Conservation (phyloP, 192 early-diverging fungal species). For the Mortierella antarctica region DNA sequence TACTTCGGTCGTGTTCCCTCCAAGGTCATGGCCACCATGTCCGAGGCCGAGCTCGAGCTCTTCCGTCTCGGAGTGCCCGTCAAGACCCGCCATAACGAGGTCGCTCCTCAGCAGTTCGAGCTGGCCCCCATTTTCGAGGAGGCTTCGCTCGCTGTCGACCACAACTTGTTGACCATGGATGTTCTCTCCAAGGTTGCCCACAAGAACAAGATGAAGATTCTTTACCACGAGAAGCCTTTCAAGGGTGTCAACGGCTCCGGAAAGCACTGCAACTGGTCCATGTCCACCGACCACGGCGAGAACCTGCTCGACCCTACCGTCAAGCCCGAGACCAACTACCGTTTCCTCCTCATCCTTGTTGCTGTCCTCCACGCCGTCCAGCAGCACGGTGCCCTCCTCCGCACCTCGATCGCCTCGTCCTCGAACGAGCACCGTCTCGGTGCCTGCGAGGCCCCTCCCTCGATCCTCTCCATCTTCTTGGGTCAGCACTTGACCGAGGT, state of each 20-base stretch:
- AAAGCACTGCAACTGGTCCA: slow-evolving; percentile 99
- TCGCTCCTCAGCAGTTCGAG: slow-evolving; percentile 98
- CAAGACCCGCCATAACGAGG: slow-evolving; percentile 99
- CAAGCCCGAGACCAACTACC: slow-evolving; percentile 98
- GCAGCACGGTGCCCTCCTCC: slow-evolving; percentile 91
- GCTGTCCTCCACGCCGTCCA: slow-evolving; percentile 92
- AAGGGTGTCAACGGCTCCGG: slow-evolving; percentile 98
- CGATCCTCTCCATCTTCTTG: slow-evolving; percentile 97
- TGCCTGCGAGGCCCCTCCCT: slow-evolving; percentile 98
- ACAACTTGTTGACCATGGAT: slow-evolving; percentile 99
- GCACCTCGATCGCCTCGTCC: slow-evolving; percentile 91
- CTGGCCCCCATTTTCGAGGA: slow-evolving; percentile 99
- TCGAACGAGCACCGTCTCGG: slow-evolving; percentile 99
- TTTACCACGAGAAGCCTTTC: slow-evolving; percentile 99
- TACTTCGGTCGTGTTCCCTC: slow-evolving; percentile 99
- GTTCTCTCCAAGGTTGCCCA: slow-evolving; percentile 97
- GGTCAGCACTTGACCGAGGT: slow-evolving; percentile 98
- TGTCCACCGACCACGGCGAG: slow-evolving; percentile 94
- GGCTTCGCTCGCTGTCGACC: slow-evolving; percentile 94
- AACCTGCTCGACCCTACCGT: slow-evolving; percentile 97
- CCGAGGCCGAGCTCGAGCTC: slow-evolving; percentile 95
- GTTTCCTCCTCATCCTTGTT: slow-evolving; percentile 96
- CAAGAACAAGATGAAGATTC: slow-evolving; percentile 94
- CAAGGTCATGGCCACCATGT: slow-evolving; percentile 90
- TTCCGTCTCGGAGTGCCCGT: slow-evolving; percentile 94